Evolutionary conservation across 345 rosid species (phyloP).

Genomic region (Litchi chinensis): DNA sequence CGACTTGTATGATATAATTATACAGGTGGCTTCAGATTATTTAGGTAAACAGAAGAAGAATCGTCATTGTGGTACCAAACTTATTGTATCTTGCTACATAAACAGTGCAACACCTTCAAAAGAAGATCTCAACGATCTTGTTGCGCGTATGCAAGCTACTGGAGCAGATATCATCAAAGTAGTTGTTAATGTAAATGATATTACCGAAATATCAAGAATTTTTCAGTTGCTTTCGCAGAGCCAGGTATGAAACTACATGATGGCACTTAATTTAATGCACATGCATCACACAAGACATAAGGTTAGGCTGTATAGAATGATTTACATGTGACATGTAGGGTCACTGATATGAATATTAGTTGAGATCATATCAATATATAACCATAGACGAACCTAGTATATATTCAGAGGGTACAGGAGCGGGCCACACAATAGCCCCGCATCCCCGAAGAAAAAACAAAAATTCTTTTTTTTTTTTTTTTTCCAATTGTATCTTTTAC

Average conservation of each 20-base stretch:
- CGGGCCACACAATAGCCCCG: too few relatives aligned
- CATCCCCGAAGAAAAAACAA: too few relatives aligned
- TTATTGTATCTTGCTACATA: slow-evolving; percentile 49
- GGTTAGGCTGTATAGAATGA: neutral
- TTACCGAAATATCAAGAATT: slow-evolving; percentile 50
- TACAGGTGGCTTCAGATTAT: slow-evolving; percentile 50
- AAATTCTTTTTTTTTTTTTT: too few relatives aligned
- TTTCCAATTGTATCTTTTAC: too few relatives aligned
- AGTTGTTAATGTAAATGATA: slow-evolving; percentile 42
- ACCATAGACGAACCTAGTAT: too few relatives aligned
- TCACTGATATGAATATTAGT: too few relatives aligned
- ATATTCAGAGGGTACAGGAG: too few relatives aligned
- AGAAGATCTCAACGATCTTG: slow-evolving; percentile 45
- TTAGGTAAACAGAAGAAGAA: slow-evolving; percentile 28
- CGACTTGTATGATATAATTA: slow-evolving; percentile 19
- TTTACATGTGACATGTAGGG: neutral
- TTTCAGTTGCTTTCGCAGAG: slow-evolving; percentile 42
- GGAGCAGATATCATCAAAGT: slow-evolving; percentile 52
- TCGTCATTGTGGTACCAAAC: slow-evolving; percentile 29
- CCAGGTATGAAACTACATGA: slow-evolving; percentile 33
- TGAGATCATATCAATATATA: too few relatives aligned
- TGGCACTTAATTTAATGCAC: neutral
- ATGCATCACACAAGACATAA: neutral
- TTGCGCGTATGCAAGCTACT: slow-evolving; percentile 37
- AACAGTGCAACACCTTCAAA: slow-evolving; percentile 40